Evolutionary conservation across 768 basidiomycete genomes (phyloP), one percentile per base, ranked within the genome.

Genomic region (Tricholoma terreum): DNA sequence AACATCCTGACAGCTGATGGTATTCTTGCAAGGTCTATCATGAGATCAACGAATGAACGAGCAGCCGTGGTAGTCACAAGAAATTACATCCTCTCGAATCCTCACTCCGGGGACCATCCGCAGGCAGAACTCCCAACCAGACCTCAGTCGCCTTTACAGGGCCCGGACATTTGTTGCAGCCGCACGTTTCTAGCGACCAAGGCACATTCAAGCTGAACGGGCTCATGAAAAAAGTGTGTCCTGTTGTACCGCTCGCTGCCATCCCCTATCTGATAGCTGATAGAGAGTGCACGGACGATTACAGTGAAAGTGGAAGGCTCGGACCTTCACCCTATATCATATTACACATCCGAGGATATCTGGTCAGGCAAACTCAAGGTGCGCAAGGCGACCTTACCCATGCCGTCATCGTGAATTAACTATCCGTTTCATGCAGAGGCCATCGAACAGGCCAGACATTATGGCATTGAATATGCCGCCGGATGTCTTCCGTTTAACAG

Each of bases 311-410:
- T 90, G 55, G 87, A 90, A 59, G 86, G 86, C 14, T 87, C 85
- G 50, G 85, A 90, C 73, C 83, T 92, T 50, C 91, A 93, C 67
- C 80, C 92, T 58, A 84, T 93, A 59, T 89, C 89, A 12, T 93
- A 94, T 75, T 93, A 91, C 69, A 86, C 86, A 6, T 81, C 87
- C 38, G 86, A 90, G 48, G 92, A 94, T 67, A 84, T 91, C 22
- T 78, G 84, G 8, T 80, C 81, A 14, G 89, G 88, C 24, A 79
- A 81, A 49, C 76, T 95, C 31, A 82, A 79, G 71, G 81, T 80
- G 56, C 48, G 73, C 54, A 42, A 15, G 14, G 12, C n/a, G n/a
- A n/a, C n/a, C n/a, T n/a, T n/a, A n/a, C n/a, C n/a, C n/a, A n/a
- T n/a, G n/a, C n/a, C n/a, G 15, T 9, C 48, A 50, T 52, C 34